phyloP scores from a whole-genome alignment of 768 basidiomycete species.

The Lactarius sanguifluus region DNA sequence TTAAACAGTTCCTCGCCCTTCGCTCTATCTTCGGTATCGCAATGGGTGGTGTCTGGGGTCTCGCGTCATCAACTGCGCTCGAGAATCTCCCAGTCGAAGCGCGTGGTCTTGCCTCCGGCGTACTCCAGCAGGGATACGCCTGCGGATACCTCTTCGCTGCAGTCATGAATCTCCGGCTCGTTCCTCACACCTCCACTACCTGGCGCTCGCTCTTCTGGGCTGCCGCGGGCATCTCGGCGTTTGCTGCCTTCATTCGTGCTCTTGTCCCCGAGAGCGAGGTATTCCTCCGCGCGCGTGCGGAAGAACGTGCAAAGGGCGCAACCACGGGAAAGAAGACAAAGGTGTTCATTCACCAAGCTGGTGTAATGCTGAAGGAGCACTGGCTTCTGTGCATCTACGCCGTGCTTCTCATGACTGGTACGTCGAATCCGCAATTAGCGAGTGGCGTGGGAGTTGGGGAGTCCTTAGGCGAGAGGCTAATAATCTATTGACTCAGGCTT shows the following conservation, averaged over 20 bases:
- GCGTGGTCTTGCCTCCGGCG: conserved; percentile 83
- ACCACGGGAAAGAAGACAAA: conserved; percentile 53
- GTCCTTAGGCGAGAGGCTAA: not conserved
- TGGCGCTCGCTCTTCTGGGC: conserved; percentile 89
- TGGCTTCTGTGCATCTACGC: conserved; percentile 86
- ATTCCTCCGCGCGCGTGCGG: conserved; percentile 65
- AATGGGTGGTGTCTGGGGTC: conserved; percentile 91
- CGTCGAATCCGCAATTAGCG: conserved; percentile 9
- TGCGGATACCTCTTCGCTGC: conserved; percentile 87
- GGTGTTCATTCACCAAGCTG: conserved; percentile 70
- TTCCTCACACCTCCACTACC: conserved; percentile 34
- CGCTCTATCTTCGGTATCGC: conserved; percentile 83
- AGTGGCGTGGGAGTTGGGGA: not conserved
- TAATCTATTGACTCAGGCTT: conserved; percentile 36
- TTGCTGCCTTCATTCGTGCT: conserved; percentile 66
- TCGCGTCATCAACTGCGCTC: conserved; percentile 76
- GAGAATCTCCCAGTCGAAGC: conserved; percentile 87
- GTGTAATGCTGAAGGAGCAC: conserved; percentile 75
- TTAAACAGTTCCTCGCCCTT: conserved; percentile 75
- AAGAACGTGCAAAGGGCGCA: conserved; percentile 45
- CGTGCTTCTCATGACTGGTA: conserved; percentile 75
- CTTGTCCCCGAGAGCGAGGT: conserved; percentile 75
- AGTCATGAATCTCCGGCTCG: conserved; percentile 74
- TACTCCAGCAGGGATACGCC: conserved; percentile 89
- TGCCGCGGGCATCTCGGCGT: conserved; percentile 66